Conservation (phyloP, 805 yeast genomes). For the Wickerhamomyces xylosicus region DNA sequence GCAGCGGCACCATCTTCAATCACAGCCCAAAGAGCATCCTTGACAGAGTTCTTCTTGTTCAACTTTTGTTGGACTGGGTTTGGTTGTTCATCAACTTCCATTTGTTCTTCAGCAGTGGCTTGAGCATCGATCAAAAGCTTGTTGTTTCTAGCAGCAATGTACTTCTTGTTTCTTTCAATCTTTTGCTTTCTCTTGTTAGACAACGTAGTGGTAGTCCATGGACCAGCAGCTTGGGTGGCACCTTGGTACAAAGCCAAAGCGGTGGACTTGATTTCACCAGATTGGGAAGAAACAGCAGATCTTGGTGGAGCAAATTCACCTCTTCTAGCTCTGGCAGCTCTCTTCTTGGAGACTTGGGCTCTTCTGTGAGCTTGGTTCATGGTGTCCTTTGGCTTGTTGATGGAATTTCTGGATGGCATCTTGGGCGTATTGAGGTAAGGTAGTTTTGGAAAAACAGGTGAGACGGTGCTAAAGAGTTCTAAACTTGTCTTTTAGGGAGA, state of each 20-base stretch:
- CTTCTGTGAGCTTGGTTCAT: constrained; percentile 41
- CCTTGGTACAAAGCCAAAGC: constrained; percentile 31
- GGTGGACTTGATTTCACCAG: constrained; percentile 30
- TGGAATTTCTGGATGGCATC: constrained; percentile 78
- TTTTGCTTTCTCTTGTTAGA: constrained; percentile 75
- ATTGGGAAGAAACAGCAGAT: constrained; percentile 31
- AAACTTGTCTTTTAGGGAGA: too few relatives aligned
- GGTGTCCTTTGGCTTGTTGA: constrained; percentile 69
- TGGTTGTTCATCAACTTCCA: constrained; percentile 34
- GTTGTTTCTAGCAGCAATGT: constrained; percentile 46
- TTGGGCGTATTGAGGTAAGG: constrained; percentile 26
- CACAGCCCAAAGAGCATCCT: constrained; percentile 64
- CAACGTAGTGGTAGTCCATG: constrained; percentile 45
- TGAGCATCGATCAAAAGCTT: constrained; percentile 37
- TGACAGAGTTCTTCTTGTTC: constrained; percentile 35
- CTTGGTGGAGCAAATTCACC: constrained; percentile 35
- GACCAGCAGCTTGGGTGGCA: constrained; percentile 13
- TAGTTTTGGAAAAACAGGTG: constrained; percentile 37
- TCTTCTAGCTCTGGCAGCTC: constrained; percentile 39
- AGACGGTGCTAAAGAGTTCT: constrained; percentile 25
- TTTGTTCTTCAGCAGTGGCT: constrained; percentile 34
- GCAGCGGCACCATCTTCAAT: constrained; percentile 46
- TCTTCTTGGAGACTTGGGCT: constrained; percentile 38
- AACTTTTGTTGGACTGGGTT: constrained; percentile 4
- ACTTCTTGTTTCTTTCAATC: constrained; percentile 68